Evolutionary conservation across 2,329 filamentous ascomycete genomes (phyloP), one percentile per base, ranked within the genome.

Genomic region (Bipolaris victoriae): DNA sequence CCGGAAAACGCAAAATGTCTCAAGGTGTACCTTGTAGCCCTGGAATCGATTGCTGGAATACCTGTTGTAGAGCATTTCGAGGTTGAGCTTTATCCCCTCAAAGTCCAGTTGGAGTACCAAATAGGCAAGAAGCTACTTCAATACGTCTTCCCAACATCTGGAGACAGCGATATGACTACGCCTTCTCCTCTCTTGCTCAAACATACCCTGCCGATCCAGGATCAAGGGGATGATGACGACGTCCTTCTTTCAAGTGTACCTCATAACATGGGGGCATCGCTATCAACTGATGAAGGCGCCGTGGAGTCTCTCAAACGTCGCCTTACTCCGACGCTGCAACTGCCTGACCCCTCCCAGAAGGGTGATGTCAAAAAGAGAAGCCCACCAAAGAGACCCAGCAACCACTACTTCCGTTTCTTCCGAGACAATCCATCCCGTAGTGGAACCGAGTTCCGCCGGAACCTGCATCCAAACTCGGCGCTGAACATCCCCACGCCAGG

Each of bases 11-110:
- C 85, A 44, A 91, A 92, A 70, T 98, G 98, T 90, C 85, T 99
- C 49, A 87, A 90, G 33, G 91, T 99, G 11, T 95, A 96, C 73
- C 99, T 96, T 92, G 88, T 97, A 73, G 97, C 97, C 92, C 84
- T 99, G 4, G 95, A 99, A 78, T 93, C 95, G 7, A 97, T 99
- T 75, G 95, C 94, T 36, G 95, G 95, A 47, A 99, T 99, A 60
- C 92, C 94, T 0, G 93, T 99, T 31, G 91, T 99, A 82, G 94
- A 98, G 67, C 90, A 96, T 69, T 99, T 99, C 70, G 93, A 98
- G 76, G 91, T 99, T 53, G 92, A 93, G 53, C 80, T 99, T 18
- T 93, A 96, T 75, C 96, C 95, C 0, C 85, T 99, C 74, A 96
- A 92, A 76, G 88, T 99, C 20, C 95, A 99, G 74, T 82, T 99